Evolutionary conservation across 768 basidiomycete genomes (phyloP), one percentile per base, ranked within the genome.

Genomic region (Tylopilus vinaceipallidus): DNA sequence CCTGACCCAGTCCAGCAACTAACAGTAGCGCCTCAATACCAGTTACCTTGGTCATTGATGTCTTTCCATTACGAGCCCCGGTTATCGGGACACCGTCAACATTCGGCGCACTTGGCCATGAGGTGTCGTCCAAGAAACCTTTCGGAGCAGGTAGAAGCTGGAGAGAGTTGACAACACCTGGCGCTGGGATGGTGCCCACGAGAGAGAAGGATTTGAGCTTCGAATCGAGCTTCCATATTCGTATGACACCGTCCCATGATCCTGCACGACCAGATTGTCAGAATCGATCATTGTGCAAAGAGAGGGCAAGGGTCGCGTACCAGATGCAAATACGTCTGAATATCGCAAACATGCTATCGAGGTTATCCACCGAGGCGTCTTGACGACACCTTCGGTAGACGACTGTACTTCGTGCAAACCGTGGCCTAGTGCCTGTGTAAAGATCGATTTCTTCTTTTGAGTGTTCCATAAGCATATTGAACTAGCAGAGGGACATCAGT

Each of bases 381-480:
- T 77, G 37, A 95, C 77, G 32, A 79, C 59, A 16, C 88, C 90
- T 60, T 90, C 91, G 0, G 84, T 83, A 48, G 87, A 80, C 1
- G 87, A 88, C 13, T 76, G 68, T 6, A 75, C 73, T 65, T 88
- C 82, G 56, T 88, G 78, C 37, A 94, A 70, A 5, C 97, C 97
- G 65, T 99, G 97, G 4, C 92, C 90, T 38, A 98, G 72, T 6
- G 86, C 76, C 50, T 88, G 82, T 0, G 86, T 91, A 69, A 90
- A 97, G 37, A 95, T 72, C 0, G 97, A 92, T 69, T 98, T 98
- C 75, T 98, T 98, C 77, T 93, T 95, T 53, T 80, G 79, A 10
- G 83, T 97, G 26, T 78, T 82, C 94, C 95, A 99, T 4, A 99
- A 77, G 52, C 81, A 89, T 62, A 99, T 84, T n/a, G 94, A 87